Base-by-base conservation (phyloP, 1,284 basidiomycete genomes). In the Ganoderma sinense region DNA sequence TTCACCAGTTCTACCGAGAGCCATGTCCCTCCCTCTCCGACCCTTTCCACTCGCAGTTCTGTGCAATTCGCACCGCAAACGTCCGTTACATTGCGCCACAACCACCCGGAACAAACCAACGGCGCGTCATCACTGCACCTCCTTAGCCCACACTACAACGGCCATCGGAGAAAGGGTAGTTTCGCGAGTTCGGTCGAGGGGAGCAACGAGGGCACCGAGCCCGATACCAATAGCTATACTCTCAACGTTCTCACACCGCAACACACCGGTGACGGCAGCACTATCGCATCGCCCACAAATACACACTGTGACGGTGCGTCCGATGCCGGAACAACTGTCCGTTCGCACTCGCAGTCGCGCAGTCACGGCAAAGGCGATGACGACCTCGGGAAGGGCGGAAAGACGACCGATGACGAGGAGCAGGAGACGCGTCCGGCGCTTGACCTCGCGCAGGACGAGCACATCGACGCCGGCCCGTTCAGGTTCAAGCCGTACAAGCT, bases 391-490 rank as follows among this genome's bases (percentile, higher is more conserved):
- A 66, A 61, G 55, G 63, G 65, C 63, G 69, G 64, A 45, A 76
- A 55, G 40, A 77, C 72, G 4, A 58, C 39, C n/a, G 75, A 76
- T 62, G 74, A 68, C 67, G 82, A 82, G 61, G 75, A 77, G 60
- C 76, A 73, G 65, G 79, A 71, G 31, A 61, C 64, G 20, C 81
- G 40, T 75, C 84, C 76, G 71, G 81, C 70, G 58, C 69, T 82
- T 5, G 84, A 86, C 66, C 77, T 87, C 18, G 79, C 80, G 20
- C 84, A 89, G 74, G 91, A 93, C 74, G 86, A 87, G 53, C 83
- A 84, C n/a, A 84, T 88, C 55, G 89, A 97, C 79, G 89, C 92
- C 0, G 80, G 88, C 0, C 93, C 94, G 0, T 96, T 94, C 78
- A 75, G 78, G 13, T 90, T 92, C 77, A 90, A 88, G 68, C 95